Percentiles rank a stretch among this genome's conserved stretches.
These are phyloP conservation scores for Pythium myriotylum DNA, from an alignment of 352 stramenopile species.

Conservation along the genomic window DNA sequence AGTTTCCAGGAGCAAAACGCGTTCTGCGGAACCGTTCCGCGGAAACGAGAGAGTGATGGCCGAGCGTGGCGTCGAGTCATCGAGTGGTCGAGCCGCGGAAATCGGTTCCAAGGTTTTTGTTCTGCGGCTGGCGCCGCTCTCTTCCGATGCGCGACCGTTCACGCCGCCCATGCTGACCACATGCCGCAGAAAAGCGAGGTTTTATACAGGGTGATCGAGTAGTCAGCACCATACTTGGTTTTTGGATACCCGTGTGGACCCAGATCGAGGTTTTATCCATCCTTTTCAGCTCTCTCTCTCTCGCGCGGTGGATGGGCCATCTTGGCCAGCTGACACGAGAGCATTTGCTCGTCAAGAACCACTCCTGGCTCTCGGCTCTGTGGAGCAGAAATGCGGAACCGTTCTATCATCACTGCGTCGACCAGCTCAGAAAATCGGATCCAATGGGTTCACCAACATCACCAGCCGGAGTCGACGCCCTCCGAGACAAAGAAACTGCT, in stretches of 20 bases:
- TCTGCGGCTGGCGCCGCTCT: slow-evolving; percentile 8
- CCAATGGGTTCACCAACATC: no score
- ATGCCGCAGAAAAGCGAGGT: slow-evolving; percentile 16
- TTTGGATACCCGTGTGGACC: background rate
- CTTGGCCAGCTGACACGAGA: background rate
- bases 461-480: no score
- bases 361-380: slow-evolving; percentile 9
- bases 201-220: slow-evolving; percentile 24
- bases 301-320: background rate
- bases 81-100: background rate
- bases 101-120: slow-evolving; percentile 12
- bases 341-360: slow-evolving; percentile 11
- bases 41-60: slow-evolving; percentile 4
- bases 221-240: slow-evolving; percentile 22
- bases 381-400: background rate
- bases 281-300: slow-evolving; percentile 1
- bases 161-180: slow-evolving; percentile 8
- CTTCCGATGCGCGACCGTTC: slow-evolving; percentile 7
- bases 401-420: no score
- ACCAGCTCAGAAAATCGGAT: no score
- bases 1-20: background rate
- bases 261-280: slow-evolving; percentile 23
- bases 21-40: slow-evolving; percentile 11
- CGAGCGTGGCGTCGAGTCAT: slow-evolving; percentile 2
- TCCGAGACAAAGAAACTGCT: no score